These are phyloP conservation scores for Schoenoplectus tabernaemontani DNA, from an alignment of 202 grass and related monocot species.

Conservation along the genomic window DNA sequence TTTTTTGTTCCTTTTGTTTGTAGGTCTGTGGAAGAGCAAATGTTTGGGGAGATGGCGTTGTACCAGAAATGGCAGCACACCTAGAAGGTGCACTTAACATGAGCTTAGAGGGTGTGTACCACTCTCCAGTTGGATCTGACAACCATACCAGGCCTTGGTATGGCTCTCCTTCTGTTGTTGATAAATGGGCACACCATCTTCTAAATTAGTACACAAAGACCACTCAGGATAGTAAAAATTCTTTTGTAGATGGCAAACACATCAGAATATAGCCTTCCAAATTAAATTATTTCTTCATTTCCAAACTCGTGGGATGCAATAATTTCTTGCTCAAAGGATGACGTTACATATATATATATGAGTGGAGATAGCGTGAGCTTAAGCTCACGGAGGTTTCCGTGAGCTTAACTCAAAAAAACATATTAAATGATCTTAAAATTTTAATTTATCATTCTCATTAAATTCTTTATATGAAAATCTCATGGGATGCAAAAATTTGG, in stretches of 20 bases:
- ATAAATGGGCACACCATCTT: constrained; percentile 86
- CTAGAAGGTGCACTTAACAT: constrained; percentile 80
- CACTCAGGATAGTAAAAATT: not conserved
- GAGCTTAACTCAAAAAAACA: too few species aligned
- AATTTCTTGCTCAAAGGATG: not conserved
- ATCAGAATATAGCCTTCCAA: not conserved
- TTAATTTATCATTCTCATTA: too few species aligned
- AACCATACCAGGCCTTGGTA: constrained; percentile 71
- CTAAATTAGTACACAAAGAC: constrained; percentile 16
- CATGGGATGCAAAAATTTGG: too few species aligned
- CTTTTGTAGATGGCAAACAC: not conserved
- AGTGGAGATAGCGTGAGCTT: too few species aligned
- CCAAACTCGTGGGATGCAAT: not conserved
- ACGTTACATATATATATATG: not conserved
- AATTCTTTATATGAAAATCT: too few species aligned
- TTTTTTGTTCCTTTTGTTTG: not conserved
- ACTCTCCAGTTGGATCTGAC: constrained; percentile 81
- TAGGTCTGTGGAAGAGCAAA: constrained; percentile 70
- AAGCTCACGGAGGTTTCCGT: too few species aligned
- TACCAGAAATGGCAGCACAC: constrained; percentile 80
- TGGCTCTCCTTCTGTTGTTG: constrained; percentile 60
- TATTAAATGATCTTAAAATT: too few species aligned
- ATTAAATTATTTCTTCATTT: not conserved
- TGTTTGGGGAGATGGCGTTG: constrained; percentile 84
- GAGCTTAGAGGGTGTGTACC: constrained; percentile 79